phyloP scores from a whole-genome alignment of 2,329 filamentous ascomycete genomes.

The Aphanocladium album region DNA sequence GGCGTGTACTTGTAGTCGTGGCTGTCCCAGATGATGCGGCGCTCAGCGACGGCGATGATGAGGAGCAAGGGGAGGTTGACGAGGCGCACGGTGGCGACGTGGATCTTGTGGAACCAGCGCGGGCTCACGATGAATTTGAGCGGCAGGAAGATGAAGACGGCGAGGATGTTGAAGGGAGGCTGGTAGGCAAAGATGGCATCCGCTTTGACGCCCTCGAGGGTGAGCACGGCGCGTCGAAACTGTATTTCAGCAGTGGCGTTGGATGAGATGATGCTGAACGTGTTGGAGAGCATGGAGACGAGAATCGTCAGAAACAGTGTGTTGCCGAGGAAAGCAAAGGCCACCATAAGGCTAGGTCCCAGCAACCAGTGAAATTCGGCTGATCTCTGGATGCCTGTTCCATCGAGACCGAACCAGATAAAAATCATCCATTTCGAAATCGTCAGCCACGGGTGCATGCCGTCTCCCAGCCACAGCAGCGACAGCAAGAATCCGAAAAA shows the following conservation, averaged over 20 bases:
- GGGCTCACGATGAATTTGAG: constrained; percentile 73
- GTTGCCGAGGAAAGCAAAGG: constrained; percentile 81
- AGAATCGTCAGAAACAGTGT: constrained; percentile 85
- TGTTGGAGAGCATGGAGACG: constrained; percentile 81
- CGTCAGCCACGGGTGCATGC: constrained; percentile 52
- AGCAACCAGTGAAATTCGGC: constrained; percentile 73
- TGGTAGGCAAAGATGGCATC: constrained; percentile 80
- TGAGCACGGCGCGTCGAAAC: constrained; percentile 74
- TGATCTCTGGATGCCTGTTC: constrained; percentile 55
- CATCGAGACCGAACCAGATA: constrained; percentile 88
- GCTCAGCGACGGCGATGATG: constrained; percentile 65
- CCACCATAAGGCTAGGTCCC: constrained; percentile 73
- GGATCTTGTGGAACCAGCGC: constrained; percentile 87
- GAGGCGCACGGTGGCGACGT: constrained; percentile 68
- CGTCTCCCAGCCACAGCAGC: constrained; percentile 71
- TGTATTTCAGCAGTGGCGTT: constrained; percentile 81
- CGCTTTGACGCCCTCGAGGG: constrained; percentile 79
- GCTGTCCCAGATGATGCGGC: constrained; percentile 57
- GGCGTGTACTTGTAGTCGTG: constrained; percentile 15
- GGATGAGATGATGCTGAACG: constrained; percentile 70
- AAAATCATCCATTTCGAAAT: constrained; percentile 90
- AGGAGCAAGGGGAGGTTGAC: constrained; percentile 73
- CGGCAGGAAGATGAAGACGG: constrained; percentile 67
- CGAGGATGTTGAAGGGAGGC: constrained; percentile 78
- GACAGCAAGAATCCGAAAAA: constrained; percentile 78